Evolutionary conservation across 169 alveolate genomes (phyloP).

Genomic region (Plasmodium falciparum): DNA sequence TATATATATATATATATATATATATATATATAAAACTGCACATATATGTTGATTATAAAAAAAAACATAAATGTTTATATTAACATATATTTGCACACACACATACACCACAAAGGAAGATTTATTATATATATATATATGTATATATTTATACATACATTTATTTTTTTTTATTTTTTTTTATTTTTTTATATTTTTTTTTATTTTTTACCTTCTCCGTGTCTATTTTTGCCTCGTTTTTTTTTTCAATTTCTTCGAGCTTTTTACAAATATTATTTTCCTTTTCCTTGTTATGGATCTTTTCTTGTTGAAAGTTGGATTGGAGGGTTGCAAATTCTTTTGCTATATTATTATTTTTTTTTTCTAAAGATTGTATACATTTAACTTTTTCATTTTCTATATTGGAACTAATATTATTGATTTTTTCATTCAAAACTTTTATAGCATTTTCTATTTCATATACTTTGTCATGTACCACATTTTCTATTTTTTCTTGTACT

Average conservation of each 20-base stretch:
- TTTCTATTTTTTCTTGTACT: slow-evolving; percentile 68
- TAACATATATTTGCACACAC: neutral
- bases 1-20: neutral
- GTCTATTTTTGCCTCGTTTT: slow-evolving; percentile 22
- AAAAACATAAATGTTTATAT: neutral
- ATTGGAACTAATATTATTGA: slow-evolving; percentile 39
- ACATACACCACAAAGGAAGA: neutral
- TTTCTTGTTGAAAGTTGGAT: slow-evolving; percentile 49
- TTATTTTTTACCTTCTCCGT: slow-evolving; percentile 30
- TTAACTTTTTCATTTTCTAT: slow-evolving; percentile 64
- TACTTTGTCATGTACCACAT: slow-evolving; percentile 57
- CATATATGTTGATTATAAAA: neutral
- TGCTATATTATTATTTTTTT: slow-evolving; percentile 54
- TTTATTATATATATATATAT: neutral
- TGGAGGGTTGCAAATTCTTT: slow-evolving; percentile 40
- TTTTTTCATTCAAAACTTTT: slow-evolving; percentile 36
- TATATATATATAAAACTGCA: neutral
- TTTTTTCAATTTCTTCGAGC: slow-evolving; percentile 57
- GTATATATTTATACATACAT: neutral
- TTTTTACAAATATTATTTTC: slow-evolving; percentile 56
- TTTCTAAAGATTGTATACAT: slow-evolving; percentile 44
- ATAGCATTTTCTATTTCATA: slow-evolving; percentile 57
- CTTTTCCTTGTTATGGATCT: slow-evolving; percentile 50
- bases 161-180: neutral
- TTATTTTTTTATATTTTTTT: neutral